Conservation (phyloP, 257 asterid species). For the Lithospermum erythrorhizon region DNA sequence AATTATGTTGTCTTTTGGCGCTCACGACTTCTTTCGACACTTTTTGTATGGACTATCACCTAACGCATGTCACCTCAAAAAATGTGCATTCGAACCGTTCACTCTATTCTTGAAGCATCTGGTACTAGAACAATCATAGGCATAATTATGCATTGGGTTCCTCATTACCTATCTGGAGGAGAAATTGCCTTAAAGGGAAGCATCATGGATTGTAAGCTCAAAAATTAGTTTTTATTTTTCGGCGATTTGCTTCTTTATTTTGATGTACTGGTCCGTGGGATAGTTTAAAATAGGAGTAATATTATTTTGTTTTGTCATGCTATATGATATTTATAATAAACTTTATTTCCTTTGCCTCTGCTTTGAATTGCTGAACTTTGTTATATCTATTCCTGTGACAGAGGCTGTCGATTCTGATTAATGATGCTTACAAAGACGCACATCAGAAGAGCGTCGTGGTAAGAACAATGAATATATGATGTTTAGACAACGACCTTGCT, state of each 20-base stretch:
- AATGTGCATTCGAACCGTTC: too few relatives aligned
- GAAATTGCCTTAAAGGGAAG: not conserved
- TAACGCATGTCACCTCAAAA: not conserved
- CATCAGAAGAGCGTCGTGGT: slow-evolving; percentile 90
- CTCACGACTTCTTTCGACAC: not conserved
- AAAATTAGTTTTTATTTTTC: too few relatives aligned
- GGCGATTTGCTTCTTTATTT: not conserved
- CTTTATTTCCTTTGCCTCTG: too few relatives aligned
- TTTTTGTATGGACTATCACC: not conserved
- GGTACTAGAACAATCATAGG: not conserved
- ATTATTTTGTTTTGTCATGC: not conserved
- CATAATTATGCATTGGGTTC: not conserved
- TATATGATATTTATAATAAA: too few relatives aligned
- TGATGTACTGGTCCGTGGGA: not conserved
- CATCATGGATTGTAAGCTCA: too few relatives aligned
- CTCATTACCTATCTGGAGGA: not conserved
- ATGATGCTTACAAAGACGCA: slow-evolving; percentile 88
- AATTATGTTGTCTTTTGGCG: not conserved
- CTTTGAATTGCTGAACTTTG: not conserved
- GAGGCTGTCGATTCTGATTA: slow-evolving; percentile 78
- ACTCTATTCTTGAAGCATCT: too few relatives aligned
- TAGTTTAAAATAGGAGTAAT: too few relatives aligned
- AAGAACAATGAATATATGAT: slow-evolving; percentile 10
- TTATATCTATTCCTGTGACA: slow-evolving; percentile 9
- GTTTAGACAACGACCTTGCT: slow-evolving; percentile 1